Conservation (phyloP, 1,139 yeast genomes). For the Suhomyces kunorum region DNA sequence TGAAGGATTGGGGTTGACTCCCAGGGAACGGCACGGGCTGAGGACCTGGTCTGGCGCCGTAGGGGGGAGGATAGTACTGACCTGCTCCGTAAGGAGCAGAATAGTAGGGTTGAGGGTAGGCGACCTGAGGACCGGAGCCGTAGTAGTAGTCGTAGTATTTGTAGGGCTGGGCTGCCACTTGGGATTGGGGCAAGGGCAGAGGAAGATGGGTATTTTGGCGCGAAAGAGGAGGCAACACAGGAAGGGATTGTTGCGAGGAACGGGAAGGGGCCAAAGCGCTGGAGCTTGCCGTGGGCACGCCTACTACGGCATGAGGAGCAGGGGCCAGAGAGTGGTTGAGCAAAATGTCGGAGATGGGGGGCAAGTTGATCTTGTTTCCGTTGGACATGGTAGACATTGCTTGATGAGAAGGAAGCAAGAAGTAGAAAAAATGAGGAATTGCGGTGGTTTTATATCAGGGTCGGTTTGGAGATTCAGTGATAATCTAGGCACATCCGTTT, state of each 20-base stretch:
- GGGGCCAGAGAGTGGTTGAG: conserved; percentile 12
- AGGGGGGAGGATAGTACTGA: conserved; percentile 7
- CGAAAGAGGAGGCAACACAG: conserved; percentile 14
- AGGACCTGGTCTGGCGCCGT: conserved; percentile 7
- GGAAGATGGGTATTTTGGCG: conserved; percentile 10
- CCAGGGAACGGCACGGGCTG: not conserved
- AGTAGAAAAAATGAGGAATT: not conserved
- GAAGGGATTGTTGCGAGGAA: conserved; percentile 10
- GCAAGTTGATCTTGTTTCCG: conserved; percentile 32
- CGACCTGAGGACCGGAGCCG: conserved; percentile 5
- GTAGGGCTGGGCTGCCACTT: conserved; percentile 11
- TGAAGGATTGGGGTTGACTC: not conserved
- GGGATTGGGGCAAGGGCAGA: conserved; percentile 9
- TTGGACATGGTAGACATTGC: conserved; percentile 8
- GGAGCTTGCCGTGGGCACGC: not conserved
- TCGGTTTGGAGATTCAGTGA: conserved; percentile 10
- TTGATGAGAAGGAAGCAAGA: not conserved
- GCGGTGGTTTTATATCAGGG: conserved; percentile 7
- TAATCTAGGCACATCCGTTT: conserved; percentile 13
- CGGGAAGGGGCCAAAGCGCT: conserved; percentile 1
- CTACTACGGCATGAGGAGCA: too few relatives aligned
- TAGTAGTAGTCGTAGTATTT: conserved; percentile 20
- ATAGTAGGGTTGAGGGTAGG: conserved; percentile 7
- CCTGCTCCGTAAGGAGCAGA: conserved; percentile 1
- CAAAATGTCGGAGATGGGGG: conserved; percentile 41